Base-by-base conservation (phyloP, 768 basidiomycete species). In the Trametes punicea region DNA sequence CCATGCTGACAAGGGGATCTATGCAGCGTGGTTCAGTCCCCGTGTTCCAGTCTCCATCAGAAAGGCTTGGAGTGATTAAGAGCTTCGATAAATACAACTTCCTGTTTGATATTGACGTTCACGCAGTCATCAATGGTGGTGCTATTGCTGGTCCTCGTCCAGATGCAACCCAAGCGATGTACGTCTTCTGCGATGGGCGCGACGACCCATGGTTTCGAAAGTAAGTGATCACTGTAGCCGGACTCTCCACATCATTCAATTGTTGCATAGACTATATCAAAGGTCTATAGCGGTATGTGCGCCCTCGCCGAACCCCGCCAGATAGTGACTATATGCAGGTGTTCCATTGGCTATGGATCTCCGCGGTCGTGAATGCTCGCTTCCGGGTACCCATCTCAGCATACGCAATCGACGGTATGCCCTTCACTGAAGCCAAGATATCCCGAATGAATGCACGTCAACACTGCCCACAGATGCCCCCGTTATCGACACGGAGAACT, bases 171-270 rank as follows among this genome's bases (percentile, higher is more conserved):
- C 18, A 16, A 1, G 20, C 51, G 0, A 33, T 20, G 13, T 53
- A 58, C 20, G 16, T 58, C 1, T 58, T 58, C 39, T 58, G 57
- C 25, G 51, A 58, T 6, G 51, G 51, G 3, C 38, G 16, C 15
- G 51, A 58, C 39, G 57, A 58, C 23, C 57, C 57, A 6, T 58
- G 57, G 57, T 53, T 58, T 46, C 7, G 8, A 13, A 48, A 46
- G 56, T 58, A 15, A 38, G 36, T 42, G 11, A 8, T 6, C 3
- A 18, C 3, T 18, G 21, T 2, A 6, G 2, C n/a, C 15, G 15
- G 5, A 8, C 8, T 8, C 8, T 25, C 5, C 4, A 7, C 21
- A 20, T 26, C 4, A 3, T 16, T 39, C 0, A 18, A 11, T 18
- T 9, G 0, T 5, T 11, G 26, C 5, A 16, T 13, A 58, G 57